These are phyloP conservation scores for Nissolia schottii DNA, from an alignment of 306 rosid species.

Conservation along the genomic window DNA sequence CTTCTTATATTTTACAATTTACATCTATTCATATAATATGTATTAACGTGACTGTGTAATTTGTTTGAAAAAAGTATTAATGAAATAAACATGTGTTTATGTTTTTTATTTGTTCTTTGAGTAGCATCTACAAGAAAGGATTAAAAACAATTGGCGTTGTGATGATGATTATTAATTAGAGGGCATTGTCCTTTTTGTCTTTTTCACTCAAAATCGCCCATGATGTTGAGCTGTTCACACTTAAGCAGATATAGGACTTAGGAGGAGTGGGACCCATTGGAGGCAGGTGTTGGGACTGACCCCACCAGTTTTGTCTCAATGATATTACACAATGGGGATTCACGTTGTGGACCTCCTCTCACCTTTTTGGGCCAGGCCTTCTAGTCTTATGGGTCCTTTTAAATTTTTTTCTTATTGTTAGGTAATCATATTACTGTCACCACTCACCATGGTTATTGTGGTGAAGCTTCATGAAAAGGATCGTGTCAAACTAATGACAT, in stretches of 20 bases:
- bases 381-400: background rate
- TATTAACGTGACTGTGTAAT: background rate
- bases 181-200: background rate
- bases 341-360: background rate
- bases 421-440: background rate
- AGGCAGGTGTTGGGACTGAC: slow-evolving; percentile 1
- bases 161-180: background rate
- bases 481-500: background rate
- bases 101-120: background rate
- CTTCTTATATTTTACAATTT: background rate
- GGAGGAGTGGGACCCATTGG: slow-evolving; percentile 14
- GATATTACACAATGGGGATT: background rate
- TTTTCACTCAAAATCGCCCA: background rate
- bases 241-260: background rate
- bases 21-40: background rate
- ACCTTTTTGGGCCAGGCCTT: background rate
- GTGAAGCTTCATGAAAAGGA: too few relatives aligned
- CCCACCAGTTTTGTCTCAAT: slow-evolving; percentile 13
- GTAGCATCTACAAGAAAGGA: background rate
- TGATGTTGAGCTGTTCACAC: background rate
- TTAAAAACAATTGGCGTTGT: background rate
- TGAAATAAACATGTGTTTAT: background rate
- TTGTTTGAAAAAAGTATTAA: background rate
- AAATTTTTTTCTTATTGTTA: background rate
- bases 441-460: too few relatives aligned